Evolutionary conservation across 176 grass and related monocot species (phyloP), one percentile per base, ranked within the genome.

Genomic region (Musa troglodytarum): DNA sequence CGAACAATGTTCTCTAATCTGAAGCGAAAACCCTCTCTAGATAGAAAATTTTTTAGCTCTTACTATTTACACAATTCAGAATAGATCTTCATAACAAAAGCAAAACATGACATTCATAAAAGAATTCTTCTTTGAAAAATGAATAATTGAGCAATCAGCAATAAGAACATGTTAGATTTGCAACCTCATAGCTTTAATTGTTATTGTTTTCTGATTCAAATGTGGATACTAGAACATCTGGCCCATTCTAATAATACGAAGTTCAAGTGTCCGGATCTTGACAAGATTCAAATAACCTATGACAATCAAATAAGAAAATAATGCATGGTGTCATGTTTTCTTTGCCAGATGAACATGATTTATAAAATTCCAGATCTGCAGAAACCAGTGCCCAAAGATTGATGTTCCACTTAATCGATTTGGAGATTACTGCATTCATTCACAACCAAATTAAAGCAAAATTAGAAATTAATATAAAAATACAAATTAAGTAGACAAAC

Each of bases 1-100:
- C 81, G 85, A 53, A 93, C 73, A 29, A 94, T 81, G 63, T 89
- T 93, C 86, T 93, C 90, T 85, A 92, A 91, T 94, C 90, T 99
- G 88, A 89, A 94, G 73, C 59, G 82, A 79, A 99, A 99, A 71
- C 75, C 95, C 83, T 86, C 90, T 84, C 95, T 89, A 87, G 73
- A 91, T 87, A 93, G 76, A 82, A 79, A 82, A 82, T 74, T 23
- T 43, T 53, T 66, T 26, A 67, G 72, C 50, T 80, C 54, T 49
- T 57, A 62, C 11, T 29, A 71, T 43, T 14, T 54, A 55, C 52
- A 15, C 16, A 52, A 65, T 6, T 64, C 16, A 50, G 29, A 43
- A 21, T n/a, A 2, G 19, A 61, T 19, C 6, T 19, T 17, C 20
- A 70, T 43, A 43, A 43, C 34, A 70, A 20, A n/a, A 19, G 3